These are phyloP conservation scores for Penicillium flavigenum DNA, from an alignment of 495 filamentous ascomycete species.

Conservation along the genomic window DNA sequence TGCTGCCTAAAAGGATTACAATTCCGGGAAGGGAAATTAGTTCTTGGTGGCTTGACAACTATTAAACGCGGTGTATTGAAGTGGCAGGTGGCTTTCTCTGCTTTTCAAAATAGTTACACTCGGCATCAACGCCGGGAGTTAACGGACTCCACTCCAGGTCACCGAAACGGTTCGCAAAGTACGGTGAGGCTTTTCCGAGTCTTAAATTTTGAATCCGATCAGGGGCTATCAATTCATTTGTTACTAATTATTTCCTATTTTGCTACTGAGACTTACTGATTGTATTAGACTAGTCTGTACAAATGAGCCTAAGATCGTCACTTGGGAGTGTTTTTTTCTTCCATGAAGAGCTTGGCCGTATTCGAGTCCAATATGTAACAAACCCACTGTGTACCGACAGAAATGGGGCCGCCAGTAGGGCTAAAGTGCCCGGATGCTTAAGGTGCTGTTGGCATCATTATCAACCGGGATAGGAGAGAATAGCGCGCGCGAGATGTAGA, in stretches of 20 bases:
- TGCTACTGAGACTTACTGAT: not conserved
- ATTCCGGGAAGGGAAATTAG: too few relatives aligned
- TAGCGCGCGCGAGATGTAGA: conserved; percentile 16
- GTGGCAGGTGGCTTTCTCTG: conserved; percentile 14
- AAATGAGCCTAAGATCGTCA: not conserved
- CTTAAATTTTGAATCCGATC: conserved; percentile 4
- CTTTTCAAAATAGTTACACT: conserved; percentile 8
- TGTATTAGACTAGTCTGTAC: not conserved
- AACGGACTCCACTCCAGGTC: conserved; percentile 17
- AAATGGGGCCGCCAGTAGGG: conserved; percentile 5
- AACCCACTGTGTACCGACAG: conserved; percentile 2
- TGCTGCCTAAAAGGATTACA: not conserved
- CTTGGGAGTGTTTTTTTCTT: not conserved
- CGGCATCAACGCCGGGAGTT: conserved; percentile 30
- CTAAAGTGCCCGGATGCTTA: conserved; percentile 7
- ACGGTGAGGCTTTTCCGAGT: conserved; percentile 29
- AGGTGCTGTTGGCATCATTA: not conserved
- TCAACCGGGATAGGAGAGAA: conserved; percentile 9
- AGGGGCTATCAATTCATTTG: conserved; percentile 6
- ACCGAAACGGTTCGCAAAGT: conserved; percentile 22
- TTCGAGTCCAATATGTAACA: not conserved
- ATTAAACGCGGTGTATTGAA: conserved; percentile 22
- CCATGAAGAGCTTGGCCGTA: conserved; percentile 7
- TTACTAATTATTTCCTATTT: not conserved
- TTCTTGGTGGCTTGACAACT: conserved; percentile 21